Percentiles rank a stretch among this genome's conserved stretches.
These are phyloP conservation scores for Digitaria exilis DNA, from an alignment of 202 grass and related monocot species.

Conservation along the genomic window DNA sequence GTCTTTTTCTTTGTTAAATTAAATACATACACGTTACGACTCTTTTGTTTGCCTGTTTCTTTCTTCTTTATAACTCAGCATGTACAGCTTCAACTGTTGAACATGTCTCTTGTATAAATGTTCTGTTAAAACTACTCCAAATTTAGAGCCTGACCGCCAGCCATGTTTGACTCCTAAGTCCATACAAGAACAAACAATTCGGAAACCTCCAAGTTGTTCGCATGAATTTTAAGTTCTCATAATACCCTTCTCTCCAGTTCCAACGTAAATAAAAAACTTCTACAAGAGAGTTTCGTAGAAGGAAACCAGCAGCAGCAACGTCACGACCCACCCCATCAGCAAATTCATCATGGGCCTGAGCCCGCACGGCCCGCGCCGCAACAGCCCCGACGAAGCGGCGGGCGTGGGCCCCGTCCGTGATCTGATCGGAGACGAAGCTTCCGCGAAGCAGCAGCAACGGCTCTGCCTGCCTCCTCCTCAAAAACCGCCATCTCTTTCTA, in stretches of 20 bases:
- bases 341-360: not conserved
- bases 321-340: not conserved
- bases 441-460: conserved; percentile 57
- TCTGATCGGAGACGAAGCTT: conserved; percentile 55
- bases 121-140: not conserved
- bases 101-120: not conserved
- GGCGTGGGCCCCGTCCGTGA: conserved; percentile 36
- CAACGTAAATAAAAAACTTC: not conserved
- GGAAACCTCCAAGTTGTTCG: not conserved
- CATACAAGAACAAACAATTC: too few species aligned
- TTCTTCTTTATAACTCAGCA: not conserved
- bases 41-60: not conserved
- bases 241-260: not conserved
- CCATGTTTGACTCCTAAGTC: not conserved
- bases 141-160: not conserved
- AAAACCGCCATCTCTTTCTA: conserved; percentile 21
- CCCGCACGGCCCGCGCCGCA: not conserved
- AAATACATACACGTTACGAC: not conserved
- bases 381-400: not conserved
- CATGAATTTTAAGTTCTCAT: not conserved
- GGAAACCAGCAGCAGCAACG: too few species aligned
- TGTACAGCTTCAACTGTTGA: not conserved
- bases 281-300: not conserved
- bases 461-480: not conserved
- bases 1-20: too few species aligned